Evolutionary conservation across 164 flowering plant genomes (phyloP).

Genomic region (Stephania yunnanensis): DNA sequence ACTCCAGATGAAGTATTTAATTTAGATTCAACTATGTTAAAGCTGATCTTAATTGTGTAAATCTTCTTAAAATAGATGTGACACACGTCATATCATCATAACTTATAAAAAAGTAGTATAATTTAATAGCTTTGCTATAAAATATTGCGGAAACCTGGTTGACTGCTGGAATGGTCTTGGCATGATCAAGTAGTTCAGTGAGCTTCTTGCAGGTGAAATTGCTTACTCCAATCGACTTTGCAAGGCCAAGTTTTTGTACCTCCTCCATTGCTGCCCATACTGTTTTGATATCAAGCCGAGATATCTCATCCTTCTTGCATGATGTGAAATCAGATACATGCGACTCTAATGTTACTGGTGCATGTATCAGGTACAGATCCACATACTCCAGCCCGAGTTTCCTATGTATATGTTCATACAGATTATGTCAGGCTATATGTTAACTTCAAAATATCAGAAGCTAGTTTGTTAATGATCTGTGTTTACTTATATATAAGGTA

Average conservation of each 20-base stretch:
- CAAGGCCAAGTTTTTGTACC: background rate
- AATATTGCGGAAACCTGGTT: background rate
- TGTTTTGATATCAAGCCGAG: background rate
- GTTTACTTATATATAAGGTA: too few species aligned
- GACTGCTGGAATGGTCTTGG: background rate
- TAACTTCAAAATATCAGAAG: too few species aligned
- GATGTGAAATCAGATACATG: background rate
- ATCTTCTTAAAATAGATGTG: too few species aligned
- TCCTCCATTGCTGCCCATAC: conserved; percentile 10
- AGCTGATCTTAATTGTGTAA: too few species aligned
- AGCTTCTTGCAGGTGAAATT: conserved; percentile 8
- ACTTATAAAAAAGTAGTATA: too few species aligned
- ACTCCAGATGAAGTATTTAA: too few species aligned
- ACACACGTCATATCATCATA: too few species aligned
- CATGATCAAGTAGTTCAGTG: background rate
- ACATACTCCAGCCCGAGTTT: background rate
- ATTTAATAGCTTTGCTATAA: too few species aligned
- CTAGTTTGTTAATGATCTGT: too few species aligned
- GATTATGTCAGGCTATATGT: too few species aligned
- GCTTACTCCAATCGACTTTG: conserved; percentile 8
- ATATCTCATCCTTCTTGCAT: background rate
- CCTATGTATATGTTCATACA: background rate
- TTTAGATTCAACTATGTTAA: too few species aligned
- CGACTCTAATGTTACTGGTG: background rate
- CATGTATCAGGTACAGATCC: background rate